phyloP scores from a whole-genome alignment of 2,329 filamentous ascomycete genomes.

The Raffaelea albimanens region DNA sequence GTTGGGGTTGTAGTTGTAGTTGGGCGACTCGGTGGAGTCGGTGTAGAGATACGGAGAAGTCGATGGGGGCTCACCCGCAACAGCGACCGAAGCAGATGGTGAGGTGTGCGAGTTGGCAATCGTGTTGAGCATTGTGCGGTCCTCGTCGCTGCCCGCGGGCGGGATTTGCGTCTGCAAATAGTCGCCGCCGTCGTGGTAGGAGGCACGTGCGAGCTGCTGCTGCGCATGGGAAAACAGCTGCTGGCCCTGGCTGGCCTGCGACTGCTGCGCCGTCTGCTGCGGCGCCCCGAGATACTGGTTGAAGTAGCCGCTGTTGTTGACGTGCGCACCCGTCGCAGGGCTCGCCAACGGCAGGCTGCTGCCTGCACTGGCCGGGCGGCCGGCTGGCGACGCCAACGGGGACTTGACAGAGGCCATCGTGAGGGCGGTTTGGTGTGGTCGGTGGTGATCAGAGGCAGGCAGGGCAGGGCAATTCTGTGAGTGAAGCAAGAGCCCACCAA shows the following conservation, averaged over 20 bases:
- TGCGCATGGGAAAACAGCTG: background rate
- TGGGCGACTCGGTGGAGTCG: conserved; percentile 11
- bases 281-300: background rate
- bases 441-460: background rate
- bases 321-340: background rate
- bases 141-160: conserved; percentile 17
- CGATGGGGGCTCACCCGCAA: conserved; percentile 7
- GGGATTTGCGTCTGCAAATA: background rate
- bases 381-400: background rate
- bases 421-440: background rate
- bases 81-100: conserved; percentile 15
- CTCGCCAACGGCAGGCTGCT: background rate
- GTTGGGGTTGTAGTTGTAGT: conserved; percentile 7
- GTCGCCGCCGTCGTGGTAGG: background rate
- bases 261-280: background rate
- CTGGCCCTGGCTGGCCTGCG: background rate
- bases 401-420: background rate
- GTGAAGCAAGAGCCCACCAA: background rate
- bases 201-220: background rate
- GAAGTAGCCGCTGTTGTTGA: background rate
- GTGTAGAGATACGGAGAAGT: conserved; percentile 14
- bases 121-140: conserved; percentile 26
- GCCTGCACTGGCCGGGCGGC: background rate
- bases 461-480: too few relatives aligned
- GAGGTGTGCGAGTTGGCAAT: conserved; percentile 25